Conservation (phyloP, 2,329 filamentous ascomycete species). For the Dryadomyces sulphureus region DNA sequence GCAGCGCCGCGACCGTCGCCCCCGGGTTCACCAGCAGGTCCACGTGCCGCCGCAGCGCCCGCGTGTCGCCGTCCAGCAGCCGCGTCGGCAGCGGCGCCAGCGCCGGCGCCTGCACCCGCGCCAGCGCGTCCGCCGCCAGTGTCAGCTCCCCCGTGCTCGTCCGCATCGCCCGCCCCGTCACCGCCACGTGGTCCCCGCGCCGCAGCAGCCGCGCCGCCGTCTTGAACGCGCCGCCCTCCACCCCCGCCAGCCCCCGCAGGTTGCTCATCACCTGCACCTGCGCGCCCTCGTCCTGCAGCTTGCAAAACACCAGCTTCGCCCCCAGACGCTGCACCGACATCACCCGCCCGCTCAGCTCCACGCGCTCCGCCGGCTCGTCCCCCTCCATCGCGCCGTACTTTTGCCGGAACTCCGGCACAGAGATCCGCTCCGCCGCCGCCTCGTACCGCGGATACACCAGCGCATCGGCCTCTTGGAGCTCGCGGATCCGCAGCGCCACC, state of each 20-base stretch:
- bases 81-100: slow-evolving; percentile 64
- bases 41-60: slow-evolving; percentile 65
- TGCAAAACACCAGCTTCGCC: slow-evolving; percentile 71
- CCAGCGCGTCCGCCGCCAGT: slow-evolving; percentile 51
- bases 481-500: slow-evolving; percentile 26
- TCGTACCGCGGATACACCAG: slow-evolving; percentile 38
- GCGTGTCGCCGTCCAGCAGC: slow-evolving; percentile 55
- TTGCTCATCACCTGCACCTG: slow-evolving; percentile 67
- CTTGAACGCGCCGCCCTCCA: slow-evolving; percentile 27
- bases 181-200: slow-evolving; percentile 69
- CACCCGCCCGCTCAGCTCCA: slow-evolving; percentile 45
- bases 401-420: slow-evolving; percentile 5
- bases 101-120: slow-evolving; percentile 59
- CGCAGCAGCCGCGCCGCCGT: slow-evolving; percentile 51
- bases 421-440: slow-evolving; percentile 1
- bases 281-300: slow-evolving; percentile 58
- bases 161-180: slow-evolving; percentile 54
- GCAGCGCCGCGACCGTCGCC: slow-evolving; percentile 43
- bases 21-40: slow-evolving; percentile 67
- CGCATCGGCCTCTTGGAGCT: slow-evolving; percentile 32
- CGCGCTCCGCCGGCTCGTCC: slow-evolving; percentile 1
- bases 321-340: slow-evolving; percentile 55
- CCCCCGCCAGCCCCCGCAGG: slow-evolving; percentile 29
- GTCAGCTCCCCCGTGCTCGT: slow-evolving; percentile 65
- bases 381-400: slow-evolving; percentile 1